Evolutionary conservation across 2,329 filamentous ascomycete genomes (phyloP), one percentile per base, ranked within the genome.

Genomic region (Fonsecaea monophora): DNA sequence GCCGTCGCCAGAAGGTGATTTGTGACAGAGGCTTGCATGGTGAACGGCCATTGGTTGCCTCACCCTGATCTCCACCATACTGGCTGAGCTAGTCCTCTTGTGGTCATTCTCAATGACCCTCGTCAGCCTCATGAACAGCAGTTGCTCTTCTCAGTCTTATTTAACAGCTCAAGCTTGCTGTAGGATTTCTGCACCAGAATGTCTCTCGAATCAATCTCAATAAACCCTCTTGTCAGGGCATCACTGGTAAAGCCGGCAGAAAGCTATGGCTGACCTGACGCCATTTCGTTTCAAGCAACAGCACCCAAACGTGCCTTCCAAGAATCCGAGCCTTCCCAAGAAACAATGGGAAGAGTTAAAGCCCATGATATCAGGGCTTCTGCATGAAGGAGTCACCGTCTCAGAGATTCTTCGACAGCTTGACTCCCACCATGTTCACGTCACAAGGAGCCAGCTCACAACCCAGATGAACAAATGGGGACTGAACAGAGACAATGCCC

Each of bases 391-490:
- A 25, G 18, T 50, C 7, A 4, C 45, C 45, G 25, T 50, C 45
- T 21, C 45, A 12, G 45, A 50, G 8, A 50, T 50, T 10, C 45
- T 25, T 10, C 18, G 18, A 30, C 45, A 25, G 25, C 45, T 50
- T 10, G 18, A 25, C 7, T 12, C 15, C 3, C 12, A 2, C 0
- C 18, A 50, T 12, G 13, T 50, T 25, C 45, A 50, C 15, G 45
- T 50, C 18, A 50, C 45, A 25, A 9, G 45, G 45, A 50, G 45
- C 25, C 45, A 50, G 45, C 7, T 50, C 45, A 50, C n/a, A 9
- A 50, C 18, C 18, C 45, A 50, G 45, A 25, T 25, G 45, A 50
- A 50, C 1, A 50, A 50, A 50, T 50, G 45, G 45, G 45, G 45
- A 5, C 2, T 50, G 8, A 25, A 2, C 45, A 50, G 25, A 21